Evolutionary conservation across 2,329 filamentous ascomycete genomes (phyloP), one percentile per base, ranked within the genome.

Genomic region (Verticillium tricorpus): DNA sequence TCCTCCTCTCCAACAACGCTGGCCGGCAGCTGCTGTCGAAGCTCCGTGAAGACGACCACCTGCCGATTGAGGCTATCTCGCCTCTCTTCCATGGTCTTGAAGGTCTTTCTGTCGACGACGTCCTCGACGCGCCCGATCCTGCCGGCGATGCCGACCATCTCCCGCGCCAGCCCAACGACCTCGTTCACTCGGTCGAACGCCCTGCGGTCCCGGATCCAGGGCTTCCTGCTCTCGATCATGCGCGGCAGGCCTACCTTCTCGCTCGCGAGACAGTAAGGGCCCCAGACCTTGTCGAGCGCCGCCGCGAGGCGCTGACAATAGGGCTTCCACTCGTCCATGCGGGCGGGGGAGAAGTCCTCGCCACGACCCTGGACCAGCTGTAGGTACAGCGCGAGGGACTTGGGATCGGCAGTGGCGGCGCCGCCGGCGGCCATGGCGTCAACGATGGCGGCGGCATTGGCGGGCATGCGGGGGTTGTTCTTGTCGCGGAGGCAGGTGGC

Each of bases 401-500:
- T 70, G 5, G 83, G 66, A 66, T 90, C 86, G 50, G 54, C n/a
- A 57, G 55, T 12, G 56, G 40, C 31, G 63, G 52, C 52, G 58
- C 74, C 69, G 22, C 70, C 68, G 28, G 62, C 58, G 40, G 71
- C 60, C 89, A 93, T 93, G 58, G 84, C 72, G 59, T 87, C 79
- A 34, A 97, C 76, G 31, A 96, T 79, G 58, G 79, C 74, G 58
- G 80, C 85, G 5, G 91, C 89, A 66, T 89, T 82, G 3, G 79
- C 75, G 66, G 96, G 83, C 25, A 85, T 84, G 59, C 88, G 84
- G n/a, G 73, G 80, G 72, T 96, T 97, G 61, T 88, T 87, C 70
- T 87, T 89, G 78, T 97, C 92, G 61, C 89, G 85, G 28, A 86
- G 77, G 73, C 93, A 97, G 5, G 86, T 82, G 65, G 83, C 82